A percentile compares a stretch with the other conserved stretches of the same genome.
phyloP scores from a whole-genome alignment of 148 eudicot genomes.

The Chenopodium berlandieri region DNA sequence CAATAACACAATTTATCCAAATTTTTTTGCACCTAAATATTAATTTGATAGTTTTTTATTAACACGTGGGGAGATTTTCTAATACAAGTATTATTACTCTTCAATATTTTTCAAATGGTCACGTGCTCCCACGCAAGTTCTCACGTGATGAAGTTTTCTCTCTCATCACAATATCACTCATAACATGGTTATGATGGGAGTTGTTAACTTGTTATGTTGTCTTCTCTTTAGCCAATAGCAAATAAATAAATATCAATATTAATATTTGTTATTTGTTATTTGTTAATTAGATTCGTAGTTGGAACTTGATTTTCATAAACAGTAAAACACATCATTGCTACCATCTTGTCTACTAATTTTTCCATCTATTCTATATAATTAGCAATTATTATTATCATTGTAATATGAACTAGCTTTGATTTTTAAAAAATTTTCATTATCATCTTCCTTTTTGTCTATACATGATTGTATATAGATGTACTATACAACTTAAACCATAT shows the following conservation, averaged over 20 bases:
- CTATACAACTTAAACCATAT: not conserved
- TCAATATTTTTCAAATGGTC: constrained; percentile 7
- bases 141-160: constrained; percentile 14
- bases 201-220: constrained; percentile 24
- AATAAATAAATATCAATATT: not conserved
- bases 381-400: constrained; percentile 21
- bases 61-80: constrained; percentile 19
- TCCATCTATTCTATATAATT: constrained; percentile 21
- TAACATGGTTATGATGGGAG: constrained; percentile 18
- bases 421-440: not conserved
- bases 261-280: constrained; percentile 20
- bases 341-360: constrained; percentile 25
- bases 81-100: not conserved
- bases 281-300: constrained; percentile 21
- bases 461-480: constrained; percentile 2
- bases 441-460: constrained; percentile 19
- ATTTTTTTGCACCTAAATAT: not conserved
- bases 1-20: not conserved
- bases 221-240: constrained; percentile 1
- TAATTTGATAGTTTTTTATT: not conserved
- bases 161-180: not conserved
- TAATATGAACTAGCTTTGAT: not conserved
- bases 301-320: constrained; percentile 29
- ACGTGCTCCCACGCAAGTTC: constrained; percentile 15
- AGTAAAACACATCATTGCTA: constrained; percentile 27